These are phyloP conservation scores for Aureobasidium sp. DNA, from an alignment of 2,329 filamentous ascomycete genomes.

Conservation along the genomic window DNA sequence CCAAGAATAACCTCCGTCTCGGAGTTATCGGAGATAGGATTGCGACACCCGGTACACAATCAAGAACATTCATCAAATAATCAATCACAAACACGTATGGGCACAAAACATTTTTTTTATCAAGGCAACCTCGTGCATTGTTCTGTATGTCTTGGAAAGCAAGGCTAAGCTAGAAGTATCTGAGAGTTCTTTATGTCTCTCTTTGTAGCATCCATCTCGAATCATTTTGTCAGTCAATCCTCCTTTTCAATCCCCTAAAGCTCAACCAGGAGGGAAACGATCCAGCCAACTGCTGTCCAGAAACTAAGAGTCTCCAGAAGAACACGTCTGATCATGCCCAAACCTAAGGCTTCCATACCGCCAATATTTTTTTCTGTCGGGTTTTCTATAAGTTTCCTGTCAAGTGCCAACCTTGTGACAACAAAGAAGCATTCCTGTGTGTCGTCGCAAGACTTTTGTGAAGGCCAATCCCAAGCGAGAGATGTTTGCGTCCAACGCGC, in stretches of 20 bases:
- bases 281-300: not conserved
- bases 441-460: not conserved
- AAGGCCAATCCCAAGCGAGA: not conserved
- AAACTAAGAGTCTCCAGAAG: not conserved
- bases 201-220: not conserved
- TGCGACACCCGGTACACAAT: not conserved
- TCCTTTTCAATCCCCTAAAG: not conserved
- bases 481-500: not conserved
- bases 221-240: not conserved
- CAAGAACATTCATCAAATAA: not conserved
- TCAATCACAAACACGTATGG: not conserved
- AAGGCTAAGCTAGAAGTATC: conserved; percentile 1
- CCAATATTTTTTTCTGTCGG: not conserved
- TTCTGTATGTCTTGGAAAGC: not conserved
- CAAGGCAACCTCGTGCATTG: not conserved
- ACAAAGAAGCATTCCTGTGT: not conserved
- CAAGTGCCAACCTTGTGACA: not conserved
- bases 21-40: not conserved
- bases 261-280: not conserved
- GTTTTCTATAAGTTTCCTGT: not conserved
- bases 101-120: not conserved
- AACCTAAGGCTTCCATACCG: not conserved
- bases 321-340: not conserved
- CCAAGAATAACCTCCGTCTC: not conserved
- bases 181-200: not conserved